Evolutionary conservation across 768 basidiomycete species (phyloP), one percentile per base, ranked within the genome.

Genomic region (Calocera cornea): DNA sequence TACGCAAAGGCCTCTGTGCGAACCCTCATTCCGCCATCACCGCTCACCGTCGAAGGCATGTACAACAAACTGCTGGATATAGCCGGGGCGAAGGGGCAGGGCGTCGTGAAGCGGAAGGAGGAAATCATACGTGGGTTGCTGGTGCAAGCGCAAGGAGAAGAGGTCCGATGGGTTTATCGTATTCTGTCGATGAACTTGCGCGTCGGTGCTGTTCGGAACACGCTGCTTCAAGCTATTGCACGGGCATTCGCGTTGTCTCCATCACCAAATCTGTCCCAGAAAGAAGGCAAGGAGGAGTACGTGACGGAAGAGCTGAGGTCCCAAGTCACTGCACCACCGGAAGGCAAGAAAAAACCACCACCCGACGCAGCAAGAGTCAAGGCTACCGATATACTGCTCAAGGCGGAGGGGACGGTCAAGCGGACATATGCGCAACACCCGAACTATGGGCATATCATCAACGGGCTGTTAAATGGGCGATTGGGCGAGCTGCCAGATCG

Each of bases 191-290:
- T 84, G 73, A 87, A 92, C 75, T 79, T 92, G 49, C 85, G 91
- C 54, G 93, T 95, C 17, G 94, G 94, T 1, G 94, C 93, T 1
- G 91, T 94, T 33, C 82, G 90, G 70, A 84, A 89, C 29, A 88
- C 92, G 5, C 83, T 95, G 36, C 80, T 94, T 64, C 86, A 85
- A 27, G 88, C 90, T 12, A 79, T 95, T 27, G 88, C 92, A 34
- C 81, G 91, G 63, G 88, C 92, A 0, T 82, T 89, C 71, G 88
- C 86, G 22, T 77, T 95, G 68, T 83, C 81, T 49, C 80, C 80
- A 16, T 79, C 81, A 12, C 40, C 44, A 22, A 5, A 38, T 29
- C 41, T 33, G 31, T 24, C 12, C 33, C 72, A 38, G 73, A 27
- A 17, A 40, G 63, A 38, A 8, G 34, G 24, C 1, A 36, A 31